A percentile compares a stretch with the other conserved stretches of the same genome.
Evolutionary conservation across 1,284 basidiomycete genomes (phyloP).

Genomic region (Agroathelia rolfsii): DNA sequence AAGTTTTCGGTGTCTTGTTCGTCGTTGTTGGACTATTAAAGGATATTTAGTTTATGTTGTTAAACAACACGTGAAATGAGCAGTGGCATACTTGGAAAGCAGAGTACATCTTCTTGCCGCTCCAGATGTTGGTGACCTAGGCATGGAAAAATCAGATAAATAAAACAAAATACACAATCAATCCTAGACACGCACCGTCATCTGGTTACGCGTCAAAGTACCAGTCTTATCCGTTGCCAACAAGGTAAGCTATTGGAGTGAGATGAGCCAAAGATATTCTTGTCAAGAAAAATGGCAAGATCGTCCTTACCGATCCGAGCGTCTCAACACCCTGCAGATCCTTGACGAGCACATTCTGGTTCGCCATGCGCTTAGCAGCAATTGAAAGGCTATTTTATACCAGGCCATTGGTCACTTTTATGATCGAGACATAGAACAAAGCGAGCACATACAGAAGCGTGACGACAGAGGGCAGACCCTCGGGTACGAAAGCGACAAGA

Average conservation of each 20-base stretch:
- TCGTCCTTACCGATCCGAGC: slow-evolving; percentile 34
- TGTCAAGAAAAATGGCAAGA: slow-evolving; percentile 8
- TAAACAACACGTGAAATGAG: slow-evolving; percentile 2
- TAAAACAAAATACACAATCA: not conserved
- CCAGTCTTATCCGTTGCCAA: slow-evolving; percentile 71
- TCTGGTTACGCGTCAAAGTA: slow-evolving; percentile 64
- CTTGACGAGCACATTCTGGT: slow-evolving; percentile 62
- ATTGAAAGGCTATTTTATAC: slow-evolving; percentile 39
- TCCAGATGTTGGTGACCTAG: slow-evolving; percentile 55
- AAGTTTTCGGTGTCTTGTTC: slow-evolving; percentile 40
- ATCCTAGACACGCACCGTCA: slow-evolving; percentile 37
- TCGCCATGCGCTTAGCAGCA: slow-evolving; percentile 64
- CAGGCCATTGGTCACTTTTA: too few species aligned
- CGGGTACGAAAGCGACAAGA: slow-evolving; percentile 63
- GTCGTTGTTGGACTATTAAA: slow-evolving; percentile 51
- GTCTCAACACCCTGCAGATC: slow-evolving; percentile 66
- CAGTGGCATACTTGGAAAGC: slow-evolving; percentile 40
- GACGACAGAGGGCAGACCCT: slow-evolving; percentile 62
- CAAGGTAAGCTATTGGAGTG: slow-evolving; percentile 37
- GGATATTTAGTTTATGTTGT: slow-evolving; percentile 1
- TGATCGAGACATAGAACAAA: not conserved
- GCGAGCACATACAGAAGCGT: slow-evolving; percentile 36
- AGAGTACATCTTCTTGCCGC: slow-evolving; percentile 45
- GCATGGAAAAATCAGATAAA: slow-evolving; percentile 4
- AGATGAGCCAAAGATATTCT: too few species aligned